Conservation (phyloP, 208 protist genomes). For the Paratrypanosoma confusum region DNA sequence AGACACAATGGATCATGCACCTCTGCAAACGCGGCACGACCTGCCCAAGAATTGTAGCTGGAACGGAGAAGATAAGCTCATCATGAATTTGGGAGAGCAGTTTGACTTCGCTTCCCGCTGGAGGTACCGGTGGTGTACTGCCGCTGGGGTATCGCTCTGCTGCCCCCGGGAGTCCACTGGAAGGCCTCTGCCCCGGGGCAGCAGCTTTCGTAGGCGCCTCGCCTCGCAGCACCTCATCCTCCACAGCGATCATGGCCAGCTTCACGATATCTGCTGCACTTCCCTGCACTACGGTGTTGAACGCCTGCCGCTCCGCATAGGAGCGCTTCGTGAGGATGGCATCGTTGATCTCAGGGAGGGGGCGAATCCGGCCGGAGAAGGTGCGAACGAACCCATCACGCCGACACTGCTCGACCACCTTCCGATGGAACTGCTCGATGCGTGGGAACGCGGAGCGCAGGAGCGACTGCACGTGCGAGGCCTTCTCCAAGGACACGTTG, state of each 20-base stretch:
- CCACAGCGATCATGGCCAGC: slow-evolving; percentile 69
- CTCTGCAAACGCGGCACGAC: slow-evolving; percentile 22
- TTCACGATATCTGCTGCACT: slow-evolving; percentile 87
- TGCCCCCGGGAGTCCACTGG: too few species aligned
- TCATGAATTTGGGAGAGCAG: slow-evolving; percentile 59
- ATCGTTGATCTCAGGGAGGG: slow-evolving; percentile 57
- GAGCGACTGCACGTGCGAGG: slow-evolving; percentile 33
- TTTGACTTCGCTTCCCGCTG: too few species aligned
- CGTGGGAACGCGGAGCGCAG: slow-evolving; percentile 52
- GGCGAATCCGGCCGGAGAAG: slow-evolving; percentile 57
- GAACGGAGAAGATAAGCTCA: slow-evolving; percentile 38
- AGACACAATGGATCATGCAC: slow-evolving; percentile 31
- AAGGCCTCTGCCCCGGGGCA: too few species aligned
- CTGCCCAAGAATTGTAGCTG: slow-evolving; percentile 8
- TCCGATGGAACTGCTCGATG: slow-evolving; percentile 48
- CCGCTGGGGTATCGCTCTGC: too few species aligned
- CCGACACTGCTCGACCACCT: slow-evolving; percentile 53
- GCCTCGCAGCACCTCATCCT: slow-evolving; percentile 47
- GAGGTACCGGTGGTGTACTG: too few species aligned
- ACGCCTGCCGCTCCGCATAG: slow-evolving; percentile 84
- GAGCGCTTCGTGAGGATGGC: slow-evolving; percentile 38
- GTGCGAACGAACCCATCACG: slow-evolving; percentile 70
- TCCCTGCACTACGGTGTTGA: slow-evolving; percentile 85
- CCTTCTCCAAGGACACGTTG: slow-evolving; percentile 47
- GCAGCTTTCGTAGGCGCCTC: slow-evolving; percentile 1